A percentile compares a stretch with the other conserved stretches of the same genome.
Conservation (phyloP, 306 rosid species). For the Adenanthera pavonina region DNA sequence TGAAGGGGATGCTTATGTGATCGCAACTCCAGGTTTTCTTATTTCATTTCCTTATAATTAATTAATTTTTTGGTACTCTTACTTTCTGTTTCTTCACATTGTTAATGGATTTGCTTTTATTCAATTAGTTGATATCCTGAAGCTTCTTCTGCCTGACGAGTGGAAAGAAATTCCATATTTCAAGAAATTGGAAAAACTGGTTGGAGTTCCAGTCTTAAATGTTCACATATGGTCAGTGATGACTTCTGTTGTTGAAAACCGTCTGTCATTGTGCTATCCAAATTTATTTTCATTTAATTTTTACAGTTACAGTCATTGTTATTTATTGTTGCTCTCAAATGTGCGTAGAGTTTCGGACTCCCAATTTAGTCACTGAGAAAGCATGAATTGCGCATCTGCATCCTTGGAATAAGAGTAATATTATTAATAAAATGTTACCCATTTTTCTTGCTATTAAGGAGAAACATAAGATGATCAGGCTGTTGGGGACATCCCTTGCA, state of each 20-base stretch:
- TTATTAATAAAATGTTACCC: not conserved
- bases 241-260: conserved; percentile 32
- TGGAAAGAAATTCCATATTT: conserved; percentile 94
- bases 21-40: conserved; percentile 84
- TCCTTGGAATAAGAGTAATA: conserved; percentile 12
- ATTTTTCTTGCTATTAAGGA: conserved; percentile 18
- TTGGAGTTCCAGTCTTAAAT: conserved; percentile 96
- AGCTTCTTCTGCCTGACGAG: conserved; percentile 82
- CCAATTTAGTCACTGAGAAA: conserved; percentile 23
- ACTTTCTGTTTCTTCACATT: conserved; percentile 37
- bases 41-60: conserved; percentile 3
- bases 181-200: conserved; percentile 86
- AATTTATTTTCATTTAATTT: not conserved
- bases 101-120: conserved; percentile 17
- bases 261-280: conserved; percentile 10
- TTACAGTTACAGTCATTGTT: conserved; percentile 8
- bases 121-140: conserved; percentile 84
- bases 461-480: conserved; percentile 16
- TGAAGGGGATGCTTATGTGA: conserved; percentile 89
- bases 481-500: conserved; percentile 10
- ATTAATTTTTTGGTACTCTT: conserved; percentile 13
- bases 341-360: not conserved
- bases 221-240: conserved; percentile 89
- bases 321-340: conserved; percentile 27
- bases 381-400: not conserved